Conservation (phyloP, 495 filamentous ascomycete genomes). For the Hamigera avellanea region DNA sequence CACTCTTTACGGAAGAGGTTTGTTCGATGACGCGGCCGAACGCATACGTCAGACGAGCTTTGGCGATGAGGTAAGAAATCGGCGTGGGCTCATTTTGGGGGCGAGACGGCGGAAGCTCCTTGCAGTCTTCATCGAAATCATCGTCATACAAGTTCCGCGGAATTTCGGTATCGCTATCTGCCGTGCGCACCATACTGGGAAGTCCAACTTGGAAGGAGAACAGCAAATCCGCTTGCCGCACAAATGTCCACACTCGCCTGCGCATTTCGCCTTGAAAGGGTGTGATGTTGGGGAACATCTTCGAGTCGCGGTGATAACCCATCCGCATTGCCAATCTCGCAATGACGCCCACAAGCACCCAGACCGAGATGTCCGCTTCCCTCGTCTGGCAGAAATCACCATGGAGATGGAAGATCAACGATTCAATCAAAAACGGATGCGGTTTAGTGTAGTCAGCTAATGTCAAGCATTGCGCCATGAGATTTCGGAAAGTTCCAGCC, state of each 20-base stretch:
- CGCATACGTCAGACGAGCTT: constrained; percentile 51
- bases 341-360: constrained; percentile 71
- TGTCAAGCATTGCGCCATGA: constrained; percentile 79
- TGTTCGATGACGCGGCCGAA: constrained; percentile 51
- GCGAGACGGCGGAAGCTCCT: constrained; percentile 62
- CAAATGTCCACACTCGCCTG: constrained; percentile 75
- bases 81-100: constrained; percentile 71
- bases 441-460: constrained; percentile 86
- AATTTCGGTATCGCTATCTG: constrained; percentile 75
- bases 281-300: constrained; percentile 68
- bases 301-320: constrained; percentile 90
- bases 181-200: constrained; percentile 74
- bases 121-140: constrained; percentile 73
- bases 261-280: constrained; percentile 90
- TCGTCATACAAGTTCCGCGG: constrained; percentile 92
- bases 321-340: constrained; percentile 82
- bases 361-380: constrained; percentile 72
- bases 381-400: constrained; percentile 67
- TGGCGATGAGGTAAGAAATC: constrained; percentile 78
- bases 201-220: constrained; percentile 88
- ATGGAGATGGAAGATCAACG: constrained; percentile 73
- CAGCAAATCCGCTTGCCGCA: constrained; percentile 69
- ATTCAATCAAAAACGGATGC: constrained; percentile 75
- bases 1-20: constrained; percentile 28
- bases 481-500: constrained; percentile 64